Evolutionary conservation across 2,329 filamentous ascomycete genomes (phyloP).

Genomic region (Curvularia spicifera): DNA sequence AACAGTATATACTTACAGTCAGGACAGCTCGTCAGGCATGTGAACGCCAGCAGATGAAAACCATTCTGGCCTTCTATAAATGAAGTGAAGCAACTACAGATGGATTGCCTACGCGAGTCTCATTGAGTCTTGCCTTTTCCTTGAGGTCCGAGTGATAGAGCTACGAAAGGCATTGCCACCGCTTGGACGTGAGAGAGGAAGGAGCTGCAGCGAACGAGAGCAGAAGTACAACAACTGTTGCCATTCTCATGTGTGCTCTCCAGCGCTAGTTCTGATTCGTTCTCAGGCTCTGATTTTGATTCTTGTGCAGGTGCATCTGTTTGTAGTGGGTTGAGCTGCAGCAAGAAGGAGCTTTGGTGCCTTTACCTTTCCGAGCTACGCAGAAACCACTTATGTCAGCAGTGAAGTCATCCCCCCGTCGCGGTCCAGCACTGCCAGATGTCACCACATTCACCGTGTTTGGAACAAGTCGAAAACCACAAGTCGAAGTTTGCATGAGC

Average conservation of each 20-base stretch:
- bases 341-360: background rate
- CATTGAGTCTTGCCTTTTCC: background rate
- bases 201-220: background rate
- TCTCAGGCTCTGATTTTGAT: background rate
- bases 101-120: background rate
- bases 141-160: background rate
- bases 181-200: background rate
- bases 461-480: background rate
- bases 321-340: slow-evolving; percentile 47
- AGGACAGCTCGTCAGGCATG: background rate
- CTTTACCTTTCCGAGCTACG: background rate
- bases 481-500: background rate
- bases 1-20: background rate
- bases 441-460: background rate
- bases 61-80: too few relatives aligned
- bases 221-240: background rate
- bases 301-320: slow-evolving; percentile 1
- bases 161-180: background rate
- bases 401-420: background rate
- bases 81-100: too few relatives aligned
- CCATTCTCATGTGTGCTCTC: background rate
- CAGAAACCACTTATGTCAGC: background rate
- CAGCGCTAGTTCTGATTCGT: slow-evolving; percentile 18
- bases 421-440: background rate
- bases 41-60: background rate